A percentile compares a stretch with the other conserved stretches of the same genome.
Conservation (phyloP, 192 early-diverging fungal species). For the Rhizophagus sp. region DNA sequence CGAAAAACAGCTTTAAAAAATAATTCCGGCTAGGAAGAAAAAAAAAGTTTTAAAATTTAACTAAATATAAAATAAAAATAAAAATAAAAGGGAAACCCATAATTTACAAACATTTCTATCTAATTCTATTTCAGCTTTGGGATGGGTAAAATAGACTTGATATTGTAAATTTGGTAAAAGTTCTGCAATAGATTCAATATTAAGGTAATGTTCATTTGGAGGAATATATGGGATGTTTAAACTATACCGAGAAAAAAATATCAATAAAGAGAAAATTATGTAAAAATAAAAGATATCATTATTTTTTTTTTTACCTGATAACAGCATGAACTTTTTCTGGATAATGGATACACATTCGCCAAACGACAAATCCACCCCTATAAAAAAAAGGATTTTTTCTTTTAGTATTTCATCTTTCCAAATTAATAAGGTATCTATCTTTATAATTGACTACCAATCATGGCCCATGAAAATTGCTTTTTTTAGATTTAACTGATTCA, state of each 20-base stretch:
- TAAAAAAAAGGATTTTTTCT: neutral
- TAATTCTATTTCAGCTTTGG: constrained; percentile 47
- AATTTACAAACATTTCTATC: constrained; percentile 36
- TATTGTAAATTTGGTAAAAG: constrained; percentile 54
- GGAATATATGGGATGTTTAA: constrained; percentile 59
- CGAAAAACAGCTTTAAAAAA: constrained; percentile 42
- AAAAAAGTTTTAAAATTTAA: neutral
- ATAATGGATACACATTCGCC: constrained; percentile 58
- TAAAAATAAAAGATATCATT: neutral
- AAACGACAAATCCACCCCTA: constrained; percentile 52
- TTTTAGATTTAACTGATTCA: constrained; percentile 55
- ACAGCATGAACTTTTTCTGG: constrained; percentile 60
- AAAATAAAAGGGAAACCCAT: neutral
- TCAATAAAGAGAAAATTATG: no score
- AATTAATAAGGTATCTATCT: neutral
- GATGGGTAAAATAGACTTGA: constrained; percentile 43
- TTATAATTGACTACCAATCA: constrained; percentile 53
- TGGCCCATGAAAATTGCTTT: constrained; percentile 63
- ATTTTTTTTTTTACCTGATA: constrained; percentile 26
- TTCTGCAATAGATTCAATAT: constrained; percentile 48
- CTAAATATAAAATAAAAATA: neutral
- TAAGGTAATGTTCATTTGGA: constrained; percentile 35
- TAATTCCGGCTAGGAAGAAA: constrained; percentile 1
- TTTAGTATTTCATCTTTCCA: neutral
- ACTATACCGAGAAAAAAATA: constrained; percentile 25